Evolutionary conservation across 2,329 filamentous ascomycete species (phyloP).

Genomic region (Dothistroma septosporum): DNA sequence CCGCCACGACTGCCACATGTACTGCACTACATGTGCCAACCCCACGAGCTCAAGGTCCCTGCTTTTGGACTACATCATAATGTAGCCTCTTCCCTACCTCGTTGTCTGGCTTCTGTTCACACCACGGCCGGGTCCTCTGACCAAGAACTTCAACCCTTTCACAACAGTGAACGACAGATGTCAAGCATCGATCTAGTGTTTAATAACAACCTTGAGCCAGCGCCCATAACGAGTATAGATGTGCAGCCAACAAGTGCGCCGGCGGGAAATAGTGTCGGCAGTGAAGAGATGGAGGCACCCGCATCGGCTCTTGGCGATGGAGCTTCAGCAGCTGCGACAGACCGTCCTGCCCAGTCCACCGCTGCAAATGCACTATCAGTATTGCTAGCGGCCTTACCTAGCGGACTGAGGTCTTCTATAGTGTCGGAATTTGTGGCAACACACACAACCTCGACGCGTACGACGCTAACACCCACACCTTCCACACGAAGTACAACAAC

Average conservation of each 20-base stretch:
- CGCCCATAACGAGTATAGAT: neutral
- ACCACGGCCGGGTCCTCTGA: neutral
- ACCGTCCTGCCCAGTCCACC: neutral
- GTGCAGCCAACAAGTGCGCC: neutral
- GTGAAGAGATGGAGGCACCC: slow-evolving; percentile 7
- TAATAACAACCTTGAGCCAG: neutral
- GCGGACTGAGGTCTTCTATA: slow-evolving; percentile 1
- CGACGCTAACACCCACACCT: neutral
- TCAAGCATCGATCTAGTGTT: neutral
- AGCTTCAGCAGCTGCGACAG: neutral
- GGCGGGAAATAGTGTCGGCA: neutral
- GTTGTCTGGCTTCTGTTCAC: neutral
- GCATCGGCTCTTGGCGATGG: slow-evolving; percentile 5
- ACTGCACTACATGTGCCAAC: slow-evolving; percentile 6
- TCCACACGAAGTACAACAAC: neutral
- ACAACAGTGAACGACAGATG: slow-evolving; percentile 3
- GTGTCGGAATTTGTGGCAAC: slow-evolving; percentile 3
- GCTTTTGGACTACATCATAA: neutral
- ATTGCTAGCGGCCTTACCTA: slow-evolving; percentile 9
- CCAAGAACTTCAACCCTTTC: neutral
- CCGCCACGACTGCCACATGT: neutral
- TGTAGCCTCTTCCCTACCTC: slow-evolving; percentile 5
- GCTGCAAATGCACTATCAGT: slow-evolving; percentile 9
- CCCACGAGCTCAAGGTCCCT: neutral
- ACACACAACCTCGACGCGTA: neutral